phyloP scores from a whole-genome alignment of 257 asterid species.

The Gynochthodes officinalis region DNA sequence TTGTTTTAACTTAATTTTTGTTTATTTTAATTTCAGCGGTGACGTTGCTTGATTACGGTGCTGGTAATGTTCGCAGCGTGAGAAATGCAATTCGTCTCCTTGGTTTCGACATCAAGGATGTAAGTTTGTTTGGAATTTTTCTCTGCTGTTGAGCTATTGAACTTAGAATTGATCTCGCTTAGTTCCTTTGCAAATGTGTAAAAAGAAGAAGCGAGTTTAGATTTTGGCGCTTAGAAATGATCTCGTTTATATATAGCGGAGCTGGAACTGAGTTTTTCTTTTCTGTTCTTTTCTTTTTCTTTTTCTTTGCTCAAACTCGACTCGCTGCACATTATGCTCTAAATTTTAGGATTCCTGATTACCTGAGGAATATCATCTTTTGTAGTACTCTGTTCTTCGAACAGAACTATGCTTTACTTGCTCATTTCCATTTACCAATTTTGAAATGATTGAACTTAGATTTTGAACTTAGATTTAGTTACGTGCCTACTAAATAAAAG shows the following conservation, averaged over 20 bases:
- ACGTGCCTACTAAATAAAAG: neutral
- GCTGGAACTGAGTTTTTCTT: too few relatives aligned
- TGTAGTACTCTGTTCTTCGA: neutral
- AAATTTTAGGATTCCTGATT: neutral
- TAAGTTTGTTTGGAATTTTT: conserved; percentile 17
- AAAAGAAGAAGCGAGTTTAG: neutral
- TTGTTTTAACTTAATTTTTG: neutral
- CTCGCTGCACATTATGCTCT: neutral
- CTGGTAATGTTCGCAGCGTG: conserved; percentile 94
- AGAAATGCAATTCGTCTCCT: conserved; percentile 79
- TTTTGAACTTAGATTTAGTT: neutral
- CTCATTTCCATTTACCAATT: neutral
- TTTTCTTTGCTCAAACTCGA: too few relatives aligned
- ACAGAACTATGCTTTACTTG: neutral
- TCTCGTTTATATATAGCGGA: too few relatives aligned
- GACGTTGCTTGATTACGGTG: conserved; percentile 95
- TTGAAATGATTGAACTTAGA: neutral
- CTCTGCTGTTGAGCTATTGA: neutral
- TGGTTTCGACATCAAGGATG: conserved; percentile 80
- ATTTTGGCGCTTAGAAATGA: neutral
- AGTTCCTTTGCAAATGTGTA: neutral
- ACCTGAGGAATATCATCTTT: neutral
- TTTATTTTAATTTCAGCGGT: conserved; percentile 45
- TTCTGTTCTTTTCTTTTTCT: too few relatives aligned
- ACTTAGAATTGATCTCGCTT: neutral